Evolutionary conservation across 78 protist genomes (phyloP).

Genomic region (Blattamonas nauphoetae): DNA sequence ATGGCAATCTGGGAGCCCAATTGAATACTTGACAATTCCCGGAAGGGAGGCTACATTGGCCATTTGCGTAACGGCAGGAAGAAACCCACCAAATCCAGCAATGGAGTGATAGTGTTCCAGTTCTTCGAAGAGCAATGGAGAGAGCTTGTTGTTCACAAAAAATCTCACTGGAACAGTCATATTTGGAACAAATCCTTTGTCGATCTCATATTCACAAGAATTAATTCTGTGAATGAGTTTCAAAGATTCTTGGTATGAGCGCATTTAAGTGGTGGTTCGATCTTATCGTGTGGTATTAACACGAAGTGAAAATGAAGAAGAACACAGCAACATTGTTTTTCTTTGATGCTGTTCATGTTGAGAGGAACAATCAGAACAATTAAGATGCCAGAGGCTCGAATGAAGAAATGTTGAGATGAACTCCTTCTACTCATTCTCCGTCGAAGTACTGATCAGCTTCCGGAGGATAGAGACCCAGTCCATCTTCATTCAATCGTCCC

Average conservation of each 20-base stretch:
- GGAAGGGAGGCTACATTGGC: constrained; percentile 81
- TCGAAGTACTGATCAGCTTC: too few species aligned
- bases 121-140: constrained; percentile 57
- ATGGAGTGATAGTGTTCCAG: constrained; percentile 32
- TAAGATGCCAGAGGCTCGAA: background rate
- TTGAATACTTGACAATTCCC: constrained; percentile 60
- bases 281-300: background rate
- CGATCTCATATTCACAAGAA: constrained; percentile 39
- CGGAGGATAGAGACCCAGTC: too few species aligned
- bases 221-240: constrained; percentile 47
- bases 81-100: constrained; percentile 43
- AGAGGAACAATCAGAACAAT: background rate
- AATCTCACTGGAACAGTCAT: constrained; percentile 67
- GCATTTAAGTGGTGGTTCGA: background rate
- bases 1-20: background rate
- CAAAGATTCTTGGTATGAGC: background rate
- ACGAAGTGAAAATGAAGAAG: too few species aligned
- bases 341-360: background rate
- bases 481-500: too few species aligned
- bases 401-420: too few species aligned
- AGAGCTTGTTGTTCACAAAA: constrained; percentile 58
- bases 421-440: too few species aligned
- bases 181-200: constrained; percentile 64
- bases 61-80: constrained; percentile 65
- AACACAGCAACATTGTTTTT: too few species aligned